Evolutionary conservation across 345 rosid species (phyloP).

Genomic region (Carallia pectinifolia): DNA sequence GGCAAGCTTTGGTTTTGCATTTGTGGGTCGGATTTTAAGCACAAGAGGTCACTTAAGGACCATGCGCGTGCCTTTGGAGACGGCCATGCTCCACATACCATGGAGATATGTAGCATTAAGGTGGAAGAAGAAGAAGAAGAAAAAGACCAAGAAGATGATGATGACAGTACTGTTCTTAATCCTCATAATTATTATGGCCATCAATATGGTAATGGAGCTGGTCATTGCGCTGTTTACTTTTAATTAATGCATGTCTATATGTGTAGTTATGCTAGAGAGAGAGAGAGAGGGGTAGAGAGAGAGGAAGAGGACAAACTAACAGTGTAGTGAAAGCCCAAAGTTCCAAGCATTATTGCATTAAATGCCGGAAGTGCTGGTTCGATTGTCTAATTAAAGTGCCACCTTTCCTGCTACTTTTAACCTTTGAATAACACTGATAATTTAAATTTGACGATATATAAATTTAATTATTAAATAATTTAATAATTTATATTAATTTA

Average conservation of each 20-base stretch:
- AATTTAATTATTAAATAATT: no score
- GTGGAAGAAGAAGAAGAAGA: slow-evolving; percentile 5
- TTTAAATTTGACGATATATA: no score
- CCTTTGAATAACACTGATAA: no score
- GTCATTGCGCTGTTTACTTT: slow-evolving; percentile 13
- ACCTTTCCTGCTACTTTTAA: not conserved
- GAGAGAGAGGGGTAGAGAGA: slow-evolving; percentile 1
- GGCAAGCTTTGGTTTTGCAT: slow-evolving; percentile 29
- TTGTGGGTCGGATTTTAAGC: slow-evolving; percentile 31
- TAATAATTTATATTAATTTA: no score
- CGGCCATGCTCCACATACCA: slow-evolving; percentile 22
- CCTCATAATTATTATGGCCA: not conserved
- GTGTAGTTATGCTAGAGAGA: not conserved
- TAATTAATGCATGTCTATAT: slow-evolving; percentile 9
- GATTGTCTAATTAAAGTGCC: slow-evolving; percentile 13
- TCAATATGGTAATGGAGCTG: not conserved
- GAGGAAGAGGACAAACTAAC: slow-evolving; percentile 20
- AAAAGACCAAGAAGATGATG: not conserved
- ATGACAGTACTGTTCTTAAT: not conserved
- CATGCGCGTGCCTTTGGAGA: slow-evolving; percentile 25
- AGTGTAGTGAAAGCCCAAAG: slow-evolving; percentile 26
- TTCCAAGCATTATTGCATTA: slow-evolving; percentile 18
- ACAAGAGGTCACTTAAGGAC: slow-evolving; percentile 29
- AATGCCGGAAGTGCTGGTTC: slow-evolving; percentile 21
- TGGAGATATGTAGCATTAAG: slow-evolving; percentile 1